phyloP scores from a whole-genome alignment of 73 alveolate species.

The Tetrahymena thermophila region DNA sequence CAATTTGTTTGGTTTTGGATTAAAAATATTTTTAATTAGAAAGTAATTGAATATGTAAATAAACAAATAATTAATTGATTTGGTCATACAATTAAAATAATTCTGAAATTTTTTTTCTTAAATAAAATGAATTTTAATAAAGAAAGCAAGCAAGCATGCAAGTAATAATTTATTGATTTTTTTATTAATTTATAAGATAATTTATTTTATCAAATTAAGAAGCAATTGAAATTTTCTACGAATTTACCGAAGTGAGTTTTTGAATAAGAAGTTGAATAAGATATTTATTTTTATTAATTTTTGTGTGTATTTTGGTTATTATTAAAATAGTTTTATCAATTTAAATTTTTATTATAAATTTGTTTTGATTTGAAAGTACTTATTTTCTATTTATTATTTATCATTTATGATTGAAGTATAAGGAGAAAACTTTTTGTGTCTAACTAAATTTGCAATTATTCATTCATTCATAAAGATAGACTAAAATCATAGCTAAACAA shows the following conservation, averaged over 20 bases:
- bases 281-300: neutral
- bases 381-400: too few species aligned
- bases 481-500: neutral
- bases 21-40: too few species aligned
- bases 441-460: too few species aligned
- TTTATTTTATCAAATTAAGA: neutral
- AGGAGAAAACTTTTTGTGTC: too few species aligned
- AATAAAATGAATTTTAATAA: too few species aligned
- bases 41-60: neutral
- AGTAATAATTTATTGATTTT: too few species aligned
- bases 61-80: too few species aligned
- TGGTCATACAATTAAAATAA: neutral
- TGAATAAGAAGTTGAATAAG: neutral
- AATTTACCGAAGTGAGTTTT: neutral
- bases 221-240: neutral
- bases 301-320: neutral
- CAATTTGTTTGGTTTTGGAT: too few species aligned
- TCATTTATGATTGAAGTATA: neutral
- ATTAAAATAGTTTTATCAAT: neutral
- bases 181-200: neutral
- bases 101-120: neutral
- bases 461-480: too few species aligned
- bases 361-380: neutral
- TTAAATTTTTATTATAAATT: too few species aligned
- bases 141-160: neutral